phyloP scores from a whole-genome alignment of 371 early-diverging fungal species.

The Coemansia sp. region DNA sequence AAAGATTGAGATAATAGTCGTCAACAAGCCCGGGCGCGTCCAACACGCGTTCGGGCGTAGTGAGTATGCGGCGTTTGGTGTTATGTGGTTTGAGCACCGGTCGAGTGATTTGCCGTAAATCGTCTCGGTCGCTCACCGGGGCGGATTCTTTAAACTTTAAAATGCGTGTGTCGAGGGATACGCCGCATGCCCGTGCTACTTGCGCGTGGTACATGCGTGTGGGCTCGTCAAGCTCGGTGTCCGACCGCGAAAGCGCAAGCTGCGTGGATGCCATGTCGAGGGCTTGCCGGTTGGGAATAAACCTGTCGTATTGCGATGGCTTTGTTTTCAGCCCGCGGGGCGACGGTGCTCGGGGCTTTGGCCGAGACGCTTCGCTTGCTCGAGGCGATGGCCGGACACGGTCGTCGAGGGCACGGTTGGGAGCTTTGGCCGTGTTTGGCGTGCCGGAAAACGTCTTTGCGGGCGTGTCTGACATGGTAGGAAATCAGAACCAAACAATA shows the following conservation, averaged over 20 bases:
- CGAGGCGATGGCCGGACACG: constrained; percentile 6
- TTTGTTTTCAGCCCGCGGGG: constrained; percentile 38
- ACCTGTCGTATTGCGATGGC: constrained; percentile 68
- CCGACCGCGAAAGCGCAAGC: constrained; percentile 57
- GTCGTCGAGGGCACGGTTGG: neutral
- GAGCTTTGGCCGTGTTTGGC: neutral
- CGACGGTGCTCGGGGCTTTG: constrained; percentile 21
- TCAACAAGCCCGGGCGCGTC: constrained; percentile 93
- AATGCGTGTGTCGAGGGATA: constrained; percentile 70
- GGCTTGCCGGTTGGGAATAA: constrained; percentile 67
- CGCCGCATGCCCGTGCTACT: constrained; percentile 77
- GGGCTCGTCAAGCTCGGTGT: constrained; percentile 55
- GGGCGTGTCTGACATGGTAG: too few species aligned
- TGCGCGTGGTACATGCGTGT: constrained; percentile 68
- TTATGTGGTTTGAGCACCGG: constrained; percentile 32
- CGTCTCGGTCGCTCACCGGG: constrained; percentile 60
- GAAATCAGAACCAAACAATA: too few species aligned
- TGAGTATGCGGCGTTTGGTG: constrained; percentile 45
- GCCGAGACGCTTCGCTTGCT: neutral
- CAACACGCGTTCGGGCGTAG: constrained; percentile 62
- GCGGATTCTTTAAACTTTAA: constrained; percentile 71
- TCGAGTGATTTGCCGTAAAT: constrained; percentile 49
- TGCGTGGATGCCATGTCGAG: constrained; percentile 67
- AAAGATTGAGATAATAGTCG: constrained; percentile 96
- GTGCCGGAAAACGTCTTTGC: neutral